Conservation (phyloP, 2,329 filamentous ascomycete genomes). For the Fusarium subglutinans region DNA sequence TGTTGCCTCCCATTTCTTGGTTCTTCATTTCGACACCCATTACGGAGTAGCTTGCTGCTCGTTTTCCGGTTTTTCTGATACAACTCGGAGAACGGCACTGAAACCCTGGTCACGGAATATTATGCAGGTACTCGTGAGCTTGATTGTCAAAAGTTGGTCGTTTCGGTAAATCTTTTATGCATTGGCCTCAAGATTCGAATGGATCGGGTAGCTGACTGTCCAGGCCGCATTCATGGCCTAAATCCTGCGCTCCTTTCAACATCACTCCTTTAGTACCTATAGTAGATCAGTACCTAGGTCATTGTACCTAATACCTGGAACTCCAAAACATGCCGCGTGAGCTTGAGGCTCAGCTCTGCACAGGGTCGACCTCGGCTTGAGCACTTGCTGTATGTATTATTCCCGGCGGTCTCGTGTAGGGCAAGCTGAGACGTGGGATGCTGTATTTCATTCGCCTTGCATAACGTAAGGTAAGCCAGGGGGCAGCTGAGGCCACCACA, state of each 20-base stretch:
- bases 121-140: constrained; percentile 29
- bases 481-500: constrained; percentile 7
- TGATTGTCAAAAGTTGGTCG: background rate
- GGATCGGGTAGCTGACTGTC: background rate
- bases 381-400: constrained; percentile 6
- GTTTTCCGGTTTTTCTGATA: constrained; percentile 16
- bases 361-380: background rate
- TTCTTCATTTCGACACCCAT: background rate
- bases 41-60: background rate
- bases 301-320: background rate
- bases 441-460: constrained; percentile 3
- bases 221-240: background rate
- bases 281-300: background rate
- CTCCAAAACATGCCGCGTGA: constrained; percentile 4
- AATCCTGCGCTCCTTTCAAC: background rate
- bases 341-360: constrained; percentile 19
- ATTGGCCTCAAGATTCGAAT: background rate
- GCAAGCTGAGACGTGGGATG: constrained; percentile 15
- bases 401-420: constrained; percentile 1
- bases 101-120: constrained; percentile 14
- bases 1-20: constrained; percentile 8
- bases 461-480: constrained; percentile 19
- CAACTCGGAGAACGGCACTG: background rate
- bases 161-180: background rate
- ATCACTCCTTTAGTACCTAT: background rate